Percentiles rank a stretch among this genome's conserved stretches.
Evolutionary conservation across 768 basidiomycete species (phyloP).

Genomic region (Galerina marginata): DNA sequence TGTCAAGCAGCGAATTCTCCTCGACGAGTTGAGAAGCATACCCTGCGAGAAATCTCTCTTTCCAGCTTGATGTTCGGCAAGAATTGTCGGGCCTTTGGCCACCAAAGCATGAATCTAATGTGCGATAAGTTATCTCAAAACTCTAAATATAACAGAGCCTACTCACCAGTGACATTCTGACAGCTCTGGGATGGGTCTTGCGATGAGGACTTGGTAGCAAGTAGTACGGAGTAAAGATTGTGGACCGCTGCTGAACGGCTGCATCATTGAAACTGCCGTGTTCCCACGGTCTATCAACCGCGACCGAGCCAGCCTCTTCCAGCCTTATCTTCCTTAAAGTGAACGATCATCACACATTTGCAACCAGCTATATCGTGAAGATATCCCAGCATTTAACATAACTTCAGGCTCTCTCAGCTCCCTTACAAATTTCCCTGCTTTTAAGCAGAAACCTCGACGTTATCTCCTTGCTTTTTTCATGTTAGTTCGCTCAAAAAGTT

Average conservation of each 20-base stretch:
- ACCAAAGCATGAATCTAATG: constrained; percentile 83
- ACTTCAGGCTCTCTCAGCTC: too few relatives aligned
- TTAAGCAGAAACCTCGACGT: too few relatives aligned
- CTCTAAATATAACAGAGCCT: background rate
- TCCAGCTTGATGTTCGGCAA: constrained; percentile 87
- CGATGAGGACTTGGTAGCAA: constrained; percentile 7
- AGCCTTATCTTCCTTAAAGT: too few relatives aligned
- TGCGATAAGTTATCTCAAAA: background rate
- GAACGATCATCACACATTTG: too few relatives aligned
- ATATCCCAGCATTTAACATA: too few relatives aligned
- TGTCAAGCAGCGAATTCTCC: background rate
- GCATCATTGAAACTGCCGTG: background rate
- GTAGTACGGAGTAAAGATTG: background rate
- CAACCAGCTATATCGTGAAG: too few relatives aligned
- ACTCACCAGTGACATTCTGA: constrained; percentile 15
- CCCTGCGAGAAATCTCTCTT: constrained; percentile 91
- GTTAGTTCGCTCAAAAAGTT: too few relatives aligned
- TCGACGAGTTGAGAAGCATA: constrained; percentile 30
- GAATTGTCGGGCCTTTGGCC: constrained; percentile 74
- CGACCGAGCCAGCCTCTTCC: background rate
- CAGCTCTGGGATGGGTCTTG: background rate
- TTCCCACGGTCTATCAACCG: constrained; percentile 10
- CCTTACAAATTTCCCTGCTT: too few relatives aligned
- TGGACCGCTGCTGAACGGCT: background rate
- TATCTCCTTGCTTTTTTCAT: too few relatives aligned